Base-by-base conservation (phyloP, 2,329 filamentous ascomycete genomes). In the Ophiocordyceps polyrhachis-furcata region DNA sequence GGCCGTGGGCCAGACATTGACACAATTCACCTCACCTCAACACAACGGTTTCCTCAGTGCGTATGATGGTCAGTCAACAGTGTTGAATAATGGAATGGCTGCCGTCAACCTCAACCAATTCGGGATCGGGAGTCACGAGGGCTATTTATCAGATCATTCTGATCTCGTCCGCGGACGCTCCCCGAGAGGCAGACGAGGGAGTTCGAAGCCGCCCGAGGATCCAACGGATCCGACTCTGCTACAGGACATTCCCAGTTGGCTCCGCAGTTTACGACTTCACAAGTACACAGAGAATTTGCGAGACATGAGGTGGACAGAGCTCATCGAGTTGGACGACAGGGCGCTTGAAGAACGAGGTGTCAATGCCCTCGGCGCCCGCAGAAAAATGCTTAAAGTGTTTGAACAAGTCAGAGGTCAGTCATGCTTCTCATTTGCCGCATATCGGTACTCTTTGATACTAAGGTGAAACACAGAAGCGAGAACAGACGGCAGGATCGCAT, bases 381-480 rank as follows among this genome's bases (percentile, higher is more conserved):
- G 89, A 60, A 98, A 98, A 74, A 93, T 98, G 85, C 69, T 98
- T 49, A 98, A 98, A 76, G 91, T 96, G 46, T 96, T 96, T 64
- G 91, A 96, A 56, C 88, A 95, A 68, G 89, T 96, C 56, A 86
- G 79, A 64, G 83, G 76, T 79, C 65, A 50, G 65, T 54, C 40
- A 11, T 12, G 7, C 14, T 37, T 1, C 5, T 9, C 31, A 15
- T n/a, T n/a, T 35, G 23, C 8, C n/a, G 13, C 31, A 5, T 14
- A 35, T 15, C 13, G 14, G 13, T 15, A 3, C 8, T 17, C 5
- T 1, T 17, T 6, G 32, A 15, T 37, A 28, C 9, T 28, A 28
- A n/a, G 9, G 5, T 37, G 17, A n/a, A 5, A 17, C 15, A 7
- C 13, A 37, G 32, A 37, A 37, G 32, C 32, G n/a, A 37, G 13